Conservation (phyloP, 2,329 filamentous ascomycete species). For the Colletotrichum magnum region DNA sequence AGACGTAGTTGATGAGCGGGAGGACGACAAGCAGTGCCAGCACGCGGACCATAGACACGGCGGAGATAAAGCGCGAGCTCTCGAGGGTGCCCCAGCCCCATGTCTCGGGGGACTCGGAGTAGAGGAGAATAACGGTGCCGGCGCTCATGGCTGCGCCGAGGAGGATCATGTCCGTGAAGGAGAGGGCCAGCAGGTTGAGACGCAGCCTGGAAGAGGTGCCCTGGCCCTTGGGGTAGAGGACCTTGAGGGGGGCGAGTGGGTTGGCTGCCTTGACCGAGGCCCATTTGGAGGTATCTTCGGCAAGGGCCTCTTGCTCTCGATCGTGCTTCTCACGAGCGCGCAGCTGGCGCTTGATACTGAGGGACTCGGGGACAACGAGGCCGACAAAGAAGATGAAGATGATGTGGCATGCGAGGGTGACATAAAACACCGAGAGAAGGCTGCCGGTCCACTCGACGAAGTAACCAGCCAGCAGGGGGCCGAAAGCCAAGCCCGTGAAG, state of each 20-base stretch:
- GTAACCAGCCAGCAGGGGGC: constrained; percentile 85
- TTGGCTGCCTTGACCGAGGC: constrained; percentile 63
- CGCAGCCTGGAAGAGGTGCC: constrained; percentile 73
- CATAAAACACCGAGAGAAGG: constrained; percentile 87
- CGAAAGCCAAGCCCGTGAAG: constrained; percentile 89
- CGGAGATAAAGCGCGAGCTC: constrained; percentile 83
- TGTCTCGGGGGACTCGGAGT: constrained; percentile 81
- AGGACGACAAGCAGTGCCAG: constrained; percentile 81
- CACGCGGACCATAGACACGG: constrained; percentile 84
- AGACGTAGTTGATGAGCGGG: constrained; percentile 81
- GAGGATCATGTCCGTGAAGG: constrained; percentile 84
- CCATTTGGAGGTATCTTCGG: constrained; percentile 37
- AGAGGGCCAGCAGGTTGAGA: constrained; percentile 85
- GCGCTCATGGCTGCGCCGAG: constrained; percentile 87
- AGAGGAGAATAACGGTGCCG: constrained; percentile 86
- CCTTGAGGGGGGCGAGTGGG: constrained; percentile 81
- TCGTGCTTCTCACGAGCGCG: constrained; percentile 78
- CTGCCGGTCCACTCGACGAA: constrained; percentile 83
- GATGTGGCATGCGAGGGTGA: constrained; percentile 79
- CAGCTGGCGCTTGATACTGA: constrained; percentile 80
- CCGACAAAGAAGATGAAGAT: constrained; percentile 81
- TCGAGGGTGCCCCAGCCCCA: constrained; percentile 89
- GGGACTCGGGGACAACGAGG: constrained; percentile 85
- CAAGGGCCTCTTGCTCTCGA: constrained; percentile 58
- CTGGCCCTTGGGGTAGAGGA: constrained; percentile 81